Base-by-base conservation (phyloP, 768 basidiomycete genomes). In the Suillus subluteus region DNA sequence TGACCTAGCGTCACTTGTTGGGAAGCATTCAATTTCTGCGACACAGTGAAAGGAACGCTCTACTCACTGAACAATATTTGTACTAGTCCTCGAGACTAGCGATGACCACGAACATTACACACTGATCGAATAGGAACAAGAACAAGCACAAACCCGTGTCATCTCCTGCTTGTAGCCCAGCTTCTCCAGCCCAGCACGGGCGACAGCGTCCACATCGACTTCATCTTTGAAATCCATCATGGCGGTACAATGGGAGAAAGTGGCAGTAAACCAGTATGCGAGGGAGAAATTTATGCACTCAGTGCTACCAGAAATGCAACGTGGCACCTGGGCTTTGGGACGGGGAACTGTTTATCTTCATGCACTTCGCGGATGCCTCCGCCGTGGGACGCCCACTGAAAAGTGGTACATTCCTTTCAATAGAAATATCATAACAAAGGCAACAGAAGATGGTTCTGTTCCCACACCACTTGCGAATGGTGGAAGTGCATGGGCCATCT, bases 131-230 rank as follows among this genome's bases (percentile, higher is more conserved):
- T 12, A 56, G 21, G 32, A 37, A 58, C 26, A 26, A 58, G 6
- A 13, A 11, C 15, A 21, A 59, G 7, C 44, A 59, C 70, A n/a
- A 69, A 87, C 87, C 67, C 85, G 79, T 2, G 81, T 79, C 75
- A 88, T 78, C 69, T 87, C 86, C 66, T 88, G 85, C 61, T 79
- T 78, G 73, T 88, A 88, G 1, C 87, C 87, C 59, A 88, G 76
- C 65, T 82, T 81, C 72, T 86, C 76, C n/a, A 86, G 71, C 37
- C 78, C 81, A 64, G 80, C 67, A 18, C 70, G 71, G 23, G 80
- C 76, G 18, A 62, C 68, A 7, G 67, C 30, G 50, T 78, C 78
- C n/a, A 58, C 43, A 43, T 79, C 72, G 41, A 65, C 7, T 3
- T 7, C 21, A 13, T 67, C 69, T 23, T 67, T 56, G 4, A 58